Evolutionary conservation across 345 rosid species (phyloP).

Genomic region (Citrus australasica): DNA sequence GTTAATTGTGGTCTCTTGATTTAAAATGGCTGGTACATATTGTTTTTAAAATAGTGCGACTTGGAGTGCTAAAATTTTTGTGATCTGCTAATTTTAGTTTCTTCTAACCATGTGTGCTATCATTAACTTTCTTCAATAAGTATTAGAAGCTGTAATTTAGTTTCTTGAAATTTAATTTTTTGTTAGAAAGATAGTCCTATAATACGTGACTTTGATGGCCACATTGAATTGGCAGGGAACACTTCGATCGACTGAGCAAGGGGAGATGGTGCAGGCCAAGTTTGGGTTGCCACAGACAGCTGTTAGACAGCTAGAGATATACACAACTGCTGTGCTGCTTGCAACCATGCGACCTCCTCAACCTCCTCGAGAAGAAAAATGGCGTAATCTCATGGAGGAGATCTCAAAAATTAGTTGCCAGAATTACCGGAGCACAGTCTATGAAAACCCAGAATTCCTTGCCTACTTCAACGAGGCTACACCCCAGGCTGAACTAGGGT

Average conservation of each 20-base stretch:
- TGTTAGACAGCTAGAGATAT: slow-evolving; percentile 88
- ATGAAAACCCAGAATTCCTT: slow-evolving; percentile 90
- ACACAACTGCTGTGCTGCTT: slow-evolving; percentile 93
- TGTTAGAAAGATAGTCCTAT: slow-evolving; percentile 1
- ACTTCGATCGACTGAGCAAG: slow-evolving; percentile 95
- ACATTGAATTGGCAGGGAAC: slow-evolving; percentile 58
- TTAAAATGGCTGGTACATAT: not conserved
- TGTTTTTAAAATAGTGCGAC: not conserved
- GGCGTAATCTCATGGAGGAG: slow-evolving; percentile 95
- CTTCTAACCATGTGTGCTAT: not conserved
- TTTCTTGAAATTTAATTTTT: not conserved
- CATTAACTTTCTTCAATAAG: not conserved
- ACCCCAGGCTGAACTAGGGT: slow-evolving; percentile 96
- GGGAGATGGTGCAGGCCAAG: slow-evolving; percentile 99
- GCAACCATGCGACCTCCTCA: slow-evolving; percentile 84
- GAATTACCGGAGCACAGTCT: slow-evolving; percentile 69
- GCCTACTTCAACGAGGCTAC: slow-evolving; percentile 94
- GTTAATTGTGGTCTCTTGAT: not conserved
- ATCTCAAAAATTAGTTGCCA: slow-evolving; percentile 80
- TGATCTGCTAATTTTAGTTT: not conserved
- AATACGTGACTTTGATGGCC: not conserved
- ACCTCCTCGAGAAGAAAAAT: slow-evolving; percentile 89
- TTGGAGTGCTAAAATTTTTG: not conserved
- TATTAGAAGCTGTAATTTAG: not conserved
- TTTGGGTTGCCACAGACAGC: slow-evolving; percentile 93